Base-by-base conservation (phyloP, 345 rosid species). In the Pistacia vera region DNA sequence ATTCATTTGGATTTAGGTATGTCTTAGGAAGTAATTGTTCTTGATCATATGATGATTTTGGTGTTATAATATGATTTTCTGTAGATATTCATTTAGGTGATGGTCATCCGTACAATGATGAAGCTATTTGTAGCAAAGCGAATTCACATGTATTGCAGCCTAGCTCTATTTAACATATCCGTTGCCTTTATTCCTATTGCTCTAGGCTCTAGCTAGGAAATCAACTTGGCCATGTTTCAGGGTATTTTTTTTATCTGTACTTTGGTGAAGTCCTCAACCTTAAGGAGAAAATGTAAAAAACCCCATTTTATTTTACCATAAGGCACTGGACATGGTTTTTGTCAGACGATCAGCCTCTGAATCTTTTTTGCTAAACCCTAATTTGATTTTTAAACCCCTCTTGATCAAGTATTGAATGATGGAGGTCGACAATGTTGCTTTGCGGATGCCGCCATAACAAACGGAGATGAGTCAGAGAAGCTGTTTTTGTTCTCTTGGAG, bases 401-500 rank as follows among this genome's bases (percentile, higher is more conserved):
- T 41, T 41, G 46, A 28, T 30, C 18, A 61, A 61, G 18, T 36
- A 35, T 63, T 10, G n/a, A 14, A 33, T 5, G 66, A 33, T 63
- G 66, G 11, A 13, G 46, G 46, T 41, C 46, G 46, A 41, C 46
- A 41, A 41, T 7, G 8, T 51, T 49, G 54, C 54, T 54, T 54
- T 54, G n/a, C 6, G 17, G 16, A 54, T 54, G 57, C 18, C 55
- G 16, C 4, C 38, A n/a, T 35, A 46, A 5, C 30, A 65, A 65
- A 66, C 14, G 18, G 18, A 65, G 33, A 46, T 46, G 70, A 48
- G 36, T 66, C 33, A 48, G 4, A 12, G 57, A 46, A 4, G 22
- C 20, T 49, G 22, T 51, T 46, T 14, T 9, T 74, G 77, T 74
- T 71, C 65, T 41, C 77, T 41, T 2, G 14, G 12, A 52, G 63